Percentiles rank a stretch among this genome's conserved stretches.
phyloP scores from a whole-genome alignment of 2,329 filamentous ascomycete genomes.

The Paramyrothecium roridum region DNA sequence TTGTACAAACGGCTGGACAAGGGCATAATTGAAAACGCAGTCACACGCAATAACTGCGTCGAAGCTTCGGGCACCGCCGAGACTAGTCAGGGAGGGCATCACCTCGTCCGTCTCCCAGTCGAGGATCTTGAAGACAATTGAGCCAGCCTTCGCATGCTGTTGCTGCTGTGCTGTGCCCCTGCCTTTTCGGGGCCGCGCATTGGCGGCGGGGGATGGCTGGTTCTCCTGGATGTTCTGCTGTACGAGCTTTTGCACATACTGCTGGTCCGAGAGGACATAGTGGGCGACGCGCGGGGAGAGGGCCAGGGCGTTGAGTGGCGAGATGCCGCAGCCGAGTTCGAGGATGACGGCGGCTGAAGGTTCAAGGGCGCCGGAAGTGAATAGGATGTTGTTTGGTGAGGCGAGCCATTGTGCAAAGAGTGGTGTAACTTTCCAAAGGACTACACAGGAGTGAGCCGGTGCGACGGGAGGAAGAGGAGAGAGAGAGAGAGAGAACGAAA shows the following conservation, averaged over 20 bases:
- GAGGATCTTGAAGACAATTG: slow-evolving; percentile 57
- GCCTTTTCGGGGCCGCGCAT: slow-evolving; percentile 5
- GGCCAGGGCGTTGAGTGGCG: slow-evolving; percentile 71
- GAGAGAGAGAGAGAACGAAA: background rate
- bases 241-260: slow-evolving; percentile 77
- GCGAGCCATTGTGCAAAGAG: slow-evolving; percentile 78
- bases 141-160: slow-evolving; percentile 15
- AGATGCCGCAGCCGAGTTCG: slow-evolving; percentile 87
- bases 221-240: slow-evolving; percentile 73
- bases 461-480: slow-evolving; percentile 2
- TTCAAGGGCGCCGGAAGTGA: slow-evolving; percentile 43
- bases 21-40: slow-evolving; percentile 90
- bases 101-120: slow-evolving; percentile 79
- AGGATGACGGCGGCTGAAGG: slow-evolving; percentile 56
- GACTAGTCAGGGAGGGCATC: slow-evolving; percentile 36
- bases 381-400: slow-evolving; percentile 59
- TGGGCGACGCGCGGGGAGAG: slow-evolving; percentile 57
- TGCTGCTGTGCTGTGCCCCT: slow-evolving; percentile 11
- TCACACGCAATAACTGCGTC: slow-evolving; percentile 83
- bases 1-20: slow-evolving; percentile 78
- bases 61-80: slow-evolving; percentile 43
- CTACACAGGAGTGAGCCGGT: slow-evolving; percentile 34
- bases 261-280: slow-evolving; percentile 84
- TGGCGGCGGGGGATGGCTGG: slow-evolving; percentile 10
- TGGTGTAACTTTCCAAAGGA: slow-evolving; percentile 90